These are phyloP conservation scores for Aspergillus sp. DNA, from an alignment of 2,329 filamentous ascomycete genomes.

Conservation along the genomic window DNA sequence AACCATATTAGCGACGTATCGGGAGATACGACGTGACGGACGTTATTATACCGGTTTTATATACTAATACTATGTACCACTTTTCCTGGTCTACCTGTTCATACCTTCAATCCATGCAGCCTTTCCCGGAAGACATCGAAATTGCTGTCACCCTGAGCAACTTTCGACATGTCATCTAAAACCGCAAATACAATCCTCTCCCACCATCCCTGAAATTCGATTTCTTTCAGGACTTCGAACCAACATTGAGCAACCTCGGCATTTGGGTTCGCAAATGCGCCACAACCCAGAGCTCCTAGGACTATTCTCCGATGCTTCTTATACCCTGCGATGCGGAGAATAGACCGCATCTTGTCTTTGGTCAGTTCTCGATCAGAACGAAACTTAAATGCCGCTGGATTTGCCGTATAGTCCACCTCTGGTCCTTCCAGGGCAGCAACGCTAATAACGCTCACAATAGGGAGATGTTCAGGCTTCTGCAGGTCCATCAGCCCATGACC, in stretches of 20 bases:
- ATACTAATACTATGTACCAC: neutral
- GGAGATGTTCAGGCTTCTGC: slow-evolving; percentile 39
- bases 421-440: slow-evolving; percentile 59
- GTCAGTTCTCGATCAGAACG: slow-evolving; percentile 54
- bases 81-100: slow-evolving; percentile 3
- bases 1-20: neutral
- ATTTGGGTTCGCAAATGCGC: slow-evolving; percentile 65
- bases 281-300: slow-evolving; percentile 70
- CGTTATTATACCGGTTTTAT: neutral
- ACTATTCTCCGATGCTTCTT: slow-evolving; percentile 62
- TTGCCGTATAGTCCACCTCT: slow-evolving; percentile 18
- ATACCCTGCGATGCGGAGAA: slow-evolving; percentile 61
- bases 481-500: slow-evolving; percentile 53
- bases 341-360: slow-evolving; percentile 64
- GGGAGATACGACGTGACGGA: neutral
- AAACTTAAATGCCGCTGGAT: slow-evolving; percentile 42
- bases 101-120: slow-evolving; percentile 34
- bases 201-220: slow-evolving; percentile 68
- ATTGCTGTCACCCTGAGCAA: slow-evolving; percentile 31
- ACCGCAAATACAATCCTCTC: slow-evolving; percentile 67
- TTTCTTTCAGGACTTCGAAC: slow-evolving; percentile 60
- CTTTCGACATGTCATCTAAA: slow-evolving; percentile 33
- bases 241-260: slow-evolving; percentile 65
- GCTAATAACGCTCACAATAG: slow-evolving; percentile 62
- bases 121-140: slow-evolving; percentile 33